These are phyloP conservation scores for Metschnikowia lunata DNA, from an alignment of 805 yeast genomes.

Conservation along the genomic window DNA sequence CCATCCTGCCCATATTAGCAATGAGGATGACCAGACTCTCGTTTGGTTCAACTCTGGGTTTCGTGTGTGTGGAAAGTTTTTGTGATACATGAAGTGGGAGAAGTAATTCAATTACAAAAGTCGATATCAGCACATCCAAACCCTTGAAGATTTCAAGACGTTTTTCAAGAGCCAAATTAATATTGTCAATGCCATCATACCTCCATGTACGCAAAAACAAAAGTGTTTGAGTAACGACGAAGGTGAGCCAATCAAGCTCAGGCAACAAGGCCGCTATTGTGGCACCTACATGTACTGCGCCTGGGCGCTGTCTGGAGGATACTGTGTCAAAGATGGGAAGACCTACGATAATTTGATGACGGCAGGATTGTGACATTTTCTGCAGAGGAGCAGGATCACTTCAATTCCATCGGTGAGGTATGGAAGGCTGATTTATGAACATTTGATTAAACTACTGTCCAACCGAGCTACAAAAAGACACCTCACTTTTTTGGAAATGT, in stretches of 20 bases:
- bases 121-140: conserved; percentile 15
- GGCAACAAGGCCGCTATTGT: conserved; percentile 34
- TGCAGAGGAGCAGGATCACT: neutral
- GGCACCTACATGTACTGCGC: conserved; percentile 60
- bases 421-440: conserved; percentile 33
- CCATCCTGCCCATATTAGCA: conserved; percentile 57
- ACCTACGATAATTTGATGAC: neutral
- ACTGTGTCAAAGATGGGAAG: conserved; percentile 21
- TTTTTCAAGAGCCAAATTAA: conserved; percentile 29
- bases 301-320: conserved; percentile 50
- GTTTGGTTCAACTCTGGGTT: conserved; percentile 70
- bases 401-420: conserved; percentile 42
- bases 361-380: neutral
- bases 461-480: no score
- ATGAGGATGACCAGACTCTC: conserved; percentile 43
- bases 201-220: conserved; percentile 1
- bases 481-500: no score
- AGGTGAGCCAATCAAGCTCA: conserved; percentile 4
- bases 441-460: no score
- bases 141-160: conserved; percentile 20
- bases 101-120: conserved; percentile 21
- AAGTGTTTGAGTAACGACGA: neutral
- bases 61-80: conserved; percentile 44
- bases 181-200: conserved; percentile 38
- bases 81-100: conserved; percentile 26